Evolutionary conservation across 1,139 yeast genomes (phyloP).

Genomic region (Trichomonascaceae sp.): DNA sequence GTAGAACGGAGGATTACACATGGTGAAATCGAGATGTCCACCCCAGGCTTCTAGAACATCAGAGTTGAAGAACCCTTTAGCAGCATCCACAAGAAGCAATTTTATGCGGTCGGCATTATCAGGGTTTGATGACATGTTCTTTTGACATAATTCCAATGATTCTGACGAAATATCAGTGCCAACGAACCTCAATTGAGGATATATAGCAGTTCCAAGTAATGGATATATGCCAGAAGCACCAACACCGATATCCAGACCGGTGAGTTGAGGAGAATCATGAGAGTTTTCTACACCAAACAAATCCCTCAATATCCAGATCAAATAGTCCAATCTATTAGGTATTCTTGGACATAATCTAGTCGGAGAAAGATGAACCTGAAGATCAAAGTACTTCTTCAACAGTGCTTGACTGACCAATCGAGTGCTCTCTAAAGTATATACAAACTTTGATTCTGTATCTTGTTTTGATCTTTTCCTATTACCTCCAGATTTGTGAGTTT

Average conservation of each 20-base stretch:
- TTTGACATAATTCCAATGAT: conserved; percentile 27
- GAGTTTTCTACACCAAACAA: background rate
- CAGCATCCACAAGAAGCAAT: conserved; percentile 1
- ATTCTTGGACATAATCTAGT: conserved; percentile 24
- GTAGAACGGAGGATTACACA: conserved; percentile 47
- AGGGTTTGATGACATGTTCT: conserved; percentile 6
- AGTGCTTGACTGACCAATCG: conserved; percentile 18
- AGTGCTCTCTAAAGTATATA: conserved; percentile 14
- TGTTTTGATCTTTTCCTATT: conserved; percentile 3
- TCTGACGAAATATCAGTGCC: conserved; percentile 38
- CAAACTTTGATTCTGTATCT: background rate
- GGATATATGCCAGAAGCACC: conserved; percentile 42
- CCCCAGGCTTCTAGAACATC: conserved; percentile 3
- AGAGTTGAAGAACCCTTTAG: conserved; percentile 10
- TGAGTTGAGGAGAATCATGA: background rate
- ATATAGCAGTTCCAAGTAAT: conserved; percentile 28
- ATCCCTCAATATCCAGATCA: conserved; percentile 19
- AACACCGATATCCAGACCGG: conserved; percentile 33
- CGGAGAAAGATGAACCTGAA: conserved; percentile 17
- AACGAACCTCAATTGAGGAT: conserved; percentile 23
- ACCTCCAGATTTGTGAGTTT: conserved; percentile 4
- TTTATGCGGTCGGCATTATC: conserved; percentile 4
- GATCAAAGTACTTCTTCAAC: conserved; percentile 18
- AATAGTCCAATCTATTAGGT: conserved; percentile 25
- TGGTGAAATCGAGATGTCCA: conserved; percentile 26